These are phyloP conservation scores for Cryphonectria japonica DNA, from an alignment of 2,329 filamentous ascomycete species.

Conservation along the genomic window DNA sequence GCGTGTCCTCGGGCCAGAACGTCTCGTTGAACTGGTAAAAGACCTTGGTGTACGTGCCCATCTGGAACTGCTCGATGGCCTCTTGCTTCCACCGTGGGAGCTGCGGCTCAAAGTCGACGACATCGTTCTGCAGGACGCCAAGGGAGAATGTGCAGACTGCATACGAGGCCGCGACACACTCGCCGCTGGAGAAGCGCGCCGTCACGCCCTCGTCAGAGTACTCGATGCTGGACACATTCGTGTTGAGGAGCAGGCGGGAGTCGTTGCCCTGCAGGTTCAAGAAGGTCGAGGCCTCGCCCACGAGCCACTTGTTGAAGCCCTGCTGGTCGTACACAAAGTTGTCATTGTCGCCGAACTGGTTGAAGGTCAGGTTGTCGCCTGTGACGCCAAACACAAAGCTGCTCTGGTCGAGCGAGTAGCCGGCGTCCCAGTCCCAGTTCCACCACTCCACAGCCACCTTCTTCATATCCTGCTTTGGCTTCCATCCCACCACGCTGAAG, in stretches of 20 bases:
- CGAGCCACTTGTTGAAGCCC: conserved; percentile 63
- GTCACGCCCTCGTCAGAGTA: conserved; percentile 58
- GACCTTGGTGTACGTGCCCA: conserved; percentile 76
- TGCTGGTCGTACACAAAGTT: conserved; percentile 65
- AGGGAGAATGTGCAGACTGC: conserved; percentile 71
- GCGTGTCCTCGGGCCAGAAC: conserved; percentile 59
- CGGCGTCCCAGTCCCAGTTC: conserved; percentile 61
- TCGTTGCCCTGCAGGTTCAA: conserved; percentile 53
- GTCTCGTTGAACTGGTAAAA: conserved; percentile 70
- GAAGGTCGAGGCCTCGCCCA: conserved; percentile 61
- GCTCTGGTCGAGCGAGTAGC: conserved; percentile 59
- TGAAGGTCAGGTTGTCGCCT: conserved; percentile 63
- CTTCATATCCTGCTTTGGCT: conserved; percentile 57
- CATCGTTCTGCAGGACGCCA: conserved; percentile 67
- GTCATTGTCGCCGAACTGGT: conserved; percentile 64
- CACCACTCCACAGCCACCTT: conserved; percentile 66
- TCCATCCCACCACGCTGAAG: conserved; percentile 64
- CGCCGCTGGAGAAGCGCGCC: conserved; percentile 56
- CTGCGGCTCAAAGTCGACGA: conserved; percentile 59
- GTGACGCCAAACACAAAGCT: conserved; percentile 59
- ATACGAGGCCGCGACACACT: conserved; percentile 62
- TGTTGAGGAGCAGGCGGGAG: conserved; percentile 60
- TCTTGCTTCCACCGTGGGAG: conserved; percentile 68
- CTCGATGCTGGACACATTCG: conserved; percentile 56
- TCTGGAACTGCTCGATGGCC: conserved; percentile 66